These are phyloP conservation scores for Penicillium sp. DNA, from an alignment of 2,329 filamentous ascomycete species.

Conservation along the genomic window DNA sequence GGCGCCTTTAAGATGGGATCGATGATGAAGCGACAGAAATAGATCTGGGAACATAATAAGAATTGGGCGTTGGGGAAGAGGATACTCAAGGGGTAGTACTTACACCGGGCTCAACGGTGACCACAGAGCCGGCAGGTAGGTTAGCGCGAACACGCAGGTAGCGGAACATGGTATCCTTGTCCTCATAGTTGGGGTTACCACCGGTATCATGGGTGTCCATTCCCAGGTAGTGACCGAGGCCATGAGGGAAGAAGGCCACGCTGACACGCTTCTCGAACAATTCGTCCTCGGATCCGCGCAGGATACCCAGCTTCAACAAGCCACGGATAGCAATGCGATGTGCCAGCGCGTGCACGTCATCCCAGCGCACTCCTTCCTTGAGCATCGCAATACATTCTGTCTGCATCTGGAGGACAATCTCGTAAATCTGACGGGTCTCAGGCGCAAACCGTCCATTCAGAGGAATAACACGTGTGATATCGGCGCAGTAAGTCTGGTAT, in stretches of 20 bases:
- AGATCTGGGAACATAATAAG: conserved; percentile 54
- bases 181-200: conserved; percentile 72
- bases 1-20: conserved; percentile 73
- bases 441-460: conserved; percentile 66
- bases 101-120: conserved; percentile 92
- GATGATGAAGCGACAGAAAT: conserved; percentile 89
- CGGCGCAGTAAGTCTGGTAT: conserved; percentile 79
- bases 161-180: conserved; percentile 78
- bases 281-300: conserved; percentile 65
- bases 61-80: background rate
- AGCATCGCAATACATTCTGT: conserved; percentile 67
- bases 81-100: conserved; percentile 30
- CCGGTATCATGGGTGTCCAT: conserved; percentile 90
- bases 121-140: conserved; percentile 74
- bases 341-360: conserved; percentile 70
- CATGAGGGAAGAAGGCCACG: conserved; percentile 87
- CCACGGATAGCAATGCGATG: conserved; percentile 70
- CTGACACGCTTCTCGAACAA: conserved; percentile 77
- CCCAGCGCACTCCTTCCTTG: conserved; percentile 67
- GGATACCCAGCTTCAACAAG: conserved; percentile 66
- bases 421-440: conserved; percentile 71
- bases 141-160: conserved; percentile 77
- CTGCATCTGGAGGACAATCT: conserved; percentile 79
- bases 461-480: conserved; percentile 86
- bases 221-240: conserved; percentile 84